Evolutionary conservation across 305 asterid genomes (phyloP).

Genomic region (Rubia peregrina): DNA sequence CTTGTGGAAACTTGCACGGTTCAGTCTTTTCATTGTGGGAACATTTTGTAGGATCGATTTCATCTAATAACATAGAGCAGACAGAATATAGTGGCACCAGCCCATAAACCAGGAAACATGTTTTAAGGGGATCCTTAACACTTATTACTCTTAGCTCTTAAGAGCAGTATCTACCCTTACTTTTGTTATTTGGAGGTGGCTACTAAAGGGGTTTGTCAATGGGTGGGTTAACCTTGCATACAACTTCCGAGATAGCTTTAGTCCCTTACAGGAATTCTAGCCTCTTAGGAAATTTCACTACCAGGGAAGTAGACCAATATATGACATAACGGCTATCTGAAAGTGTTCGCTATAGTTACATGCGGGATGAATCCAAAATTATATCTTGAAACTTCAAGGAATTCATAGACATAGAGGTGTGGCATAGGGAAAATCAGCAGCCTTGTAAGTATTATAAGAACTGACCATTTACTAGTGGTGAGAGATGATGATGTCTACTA

Average conservation of each 20-base stretch:
- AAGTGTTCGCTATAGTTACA: background rate
- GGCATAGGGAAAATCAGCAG: background rate
- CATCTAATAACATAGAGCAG: background rate
- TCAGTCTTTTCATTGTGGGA: background rate
- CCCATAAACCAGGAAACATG: too few species aligned
- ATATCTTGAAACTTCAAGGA: background rate
- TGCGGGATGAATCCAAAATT: background rate
- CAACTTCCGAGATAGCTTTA: background rate
- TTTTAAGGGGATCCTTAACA: background rate
- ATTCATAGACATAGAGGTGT: conserved; percentile 6
- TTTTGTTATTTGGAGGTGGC: background rate
- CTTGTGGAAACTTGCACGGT: background rate
- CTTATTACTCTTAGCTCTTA: background rate
- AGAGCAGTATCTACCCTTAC: background rate
- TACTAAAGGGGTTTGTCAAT: background rate
- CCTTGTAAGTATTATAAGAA: background rate
- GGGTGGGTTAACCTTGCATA: background rate
- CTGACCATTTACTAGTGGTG: background rate
- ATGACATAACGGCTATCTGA: conserved; percentile 1
- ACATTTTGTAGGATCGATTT: background rate
- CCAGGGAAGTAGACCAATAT: background rate
- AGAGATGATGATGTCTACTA: too few species aligned
- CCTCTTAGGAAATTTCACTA: background rate
- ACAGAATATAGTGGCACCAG: background rate
- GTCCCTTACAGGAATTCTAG: background rate